phyloP scores from a whole-genome alignment of 176 grass and related monocot species.

The Saccharum spontaneum region DNA sequence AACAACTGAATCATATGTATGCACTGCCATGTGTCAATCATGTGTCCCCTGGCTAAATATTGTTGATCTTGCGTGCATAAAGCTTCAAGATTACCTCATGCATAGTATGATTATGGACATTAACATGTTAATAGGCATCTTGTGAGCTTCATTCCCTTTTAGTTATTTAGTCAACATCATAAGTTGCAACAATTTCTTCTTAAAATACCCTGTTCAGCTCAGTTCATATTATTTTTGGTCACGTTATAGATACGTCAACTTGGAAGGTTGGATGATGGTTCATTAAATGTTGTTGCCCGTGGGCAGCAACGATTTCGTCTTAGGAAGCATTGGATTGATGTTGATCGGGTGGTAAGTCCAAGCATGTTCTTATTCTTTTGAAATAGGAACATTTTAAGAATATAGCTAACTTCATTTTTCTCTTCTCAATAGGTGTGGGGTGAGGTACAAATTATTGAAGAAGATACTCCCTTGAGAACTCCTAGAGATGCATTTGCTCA shows the following conservation, averaged over 20 bases:
- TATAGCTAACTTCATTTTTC: slow-evolving; percentile 16
- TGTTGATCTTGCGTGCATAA: not conserved
- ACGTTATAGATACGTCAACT: slow-evolving; percentile 70
- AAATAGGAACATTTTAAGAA: slow-evolving; percentile 10
- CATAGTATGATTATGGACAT: not conserved
- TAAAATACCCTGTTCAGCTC: slow-evolving; percentile 3
- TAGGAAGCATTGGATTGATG: slow-evolving; percentile 65
- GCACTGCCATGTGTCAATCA: not conserved
- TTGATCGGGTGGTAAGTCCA: slow-evolving; percentile 71
- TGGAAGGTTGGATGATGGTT: slow-evolving; percentile 61
- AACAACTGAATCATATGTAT: not conserved
- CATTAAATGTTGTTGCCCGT: slow-evolving; percentile 83
- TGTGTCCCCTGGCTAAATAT: not conserved
- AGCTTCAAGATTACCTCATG: slow-evolving; percentile 1
- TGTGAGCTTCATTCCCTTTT: not conserved
- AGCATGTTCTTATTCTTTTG: not conserved
- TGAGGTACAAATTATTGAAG: slow-evolving; percentile 91
- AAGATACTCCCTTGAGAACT: slow-evolving; percentile 78
- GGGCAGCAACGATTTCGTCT: slow-evolving; percentile 88
- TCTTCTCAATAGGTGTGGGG: slow-evolving; percentile 67
- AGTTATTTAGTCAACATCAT: not conserved
- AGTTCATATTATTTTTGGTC: slow-evolving; percentile 23
- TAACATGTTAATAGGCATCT: not conserved
- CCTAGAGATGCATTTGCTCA: slow-evolving; percentile 84
- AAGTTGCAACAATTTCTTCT: slow-evolving; percentile 19